phyloP scores from a whole-genome alignment of 345 rosid species.

The Eucalyptus victrix region DNA sequence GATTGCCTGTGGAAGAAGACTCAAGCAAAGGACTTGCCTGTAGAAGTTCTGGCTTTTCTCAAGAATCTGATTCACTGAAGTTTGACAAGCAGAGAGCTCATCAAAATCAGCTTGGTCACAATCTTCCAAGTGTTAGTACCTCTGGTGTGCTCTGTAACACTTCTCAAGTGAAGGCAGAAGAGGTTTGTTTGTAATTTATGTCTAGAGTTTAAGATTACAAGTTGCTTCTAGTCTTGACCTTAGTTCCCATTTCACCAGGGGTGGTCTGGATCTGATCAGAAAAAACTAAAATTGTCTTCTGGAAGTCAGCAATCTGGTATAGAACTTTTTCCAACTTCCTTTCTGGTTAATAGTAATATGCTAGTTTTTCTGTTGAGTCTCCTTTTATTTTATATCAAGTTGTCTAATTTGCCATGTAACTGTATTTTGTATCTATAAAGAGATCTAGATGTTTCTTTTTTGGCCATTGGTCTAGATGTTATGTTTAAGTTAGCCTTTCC shows the following conservation, averaged over 20 bases:
- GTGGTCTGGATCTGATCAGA: neutral
- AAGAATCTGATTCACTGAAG: conserved; percentile 33
- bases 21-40: conserved; percentile 1
- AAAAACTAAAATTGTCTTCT: neutral
- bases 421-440: neutral
- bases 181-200: conserved; percentile 32
- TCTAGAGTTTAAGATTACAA: neutral
- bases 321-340: neutral
- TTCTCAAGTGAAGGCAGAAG: conserved; percentile 55
- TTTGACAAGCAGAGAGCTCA: conserved; percentile 29
- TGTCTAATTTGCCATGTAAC: neutral
- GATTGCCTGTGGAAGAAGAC: conserved; percentile 70
- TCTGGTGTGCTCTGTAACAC: conserved; percentile 19
- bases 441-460: neutral
- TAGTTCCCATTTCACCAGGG: neutral
- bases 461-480: neutral
- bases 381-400: neutral
- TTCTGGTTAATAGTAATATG: neutral
- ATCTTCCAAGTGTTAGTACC: conserved; percentile 21
- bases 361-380: neutral
- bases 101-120: conserved; percentile 28
- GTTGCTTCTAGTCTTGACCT: neutral
- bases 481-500: neutral
- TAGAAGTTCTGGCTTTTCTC: conserved; percentile 11
- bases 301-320: conserved; percentile 2